Conservation (phyloP, 2,329 filamentous ascomycete genomes). For the Colletotrichum coccodes region DNA sequence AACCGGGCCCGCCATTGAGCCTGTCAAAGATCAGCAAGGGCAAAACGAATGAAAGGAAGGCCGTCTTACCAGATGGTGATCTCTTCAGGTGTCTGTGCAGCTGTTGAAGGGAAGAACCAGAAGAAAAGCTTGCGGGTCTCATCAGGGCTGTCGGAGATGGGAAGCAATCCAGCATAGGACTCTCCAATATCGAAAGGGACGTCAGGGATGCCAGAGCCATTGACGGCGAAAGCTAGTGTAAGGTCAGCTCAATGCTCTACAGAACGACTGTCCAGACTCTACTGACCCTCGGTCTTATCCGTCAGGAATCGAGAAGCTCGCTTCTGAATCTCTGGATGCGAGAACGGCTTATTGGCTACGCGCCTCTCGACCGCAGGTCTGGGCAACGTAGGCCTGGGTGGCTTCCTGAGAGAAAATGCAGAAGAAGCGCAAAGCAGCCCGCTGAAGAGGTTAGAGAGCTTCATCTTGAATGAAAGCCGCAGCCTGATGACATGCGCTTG, state of each 20-base stretch:
- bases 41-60: accelerated
- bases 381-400: background rate
- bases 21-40: background rate
- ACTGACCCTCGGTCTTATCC: conserved; percentile 35
- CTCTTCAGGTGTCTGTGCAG: conserved; percentile 62
- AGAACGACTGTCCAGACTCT: background rate
- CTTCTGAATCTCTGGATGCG: conserved; percentile 15
- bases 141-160: conserved; percentile 60
- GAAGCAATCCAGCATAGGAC: conserved; percentile 71
- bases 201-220: conserved; percentile 73
- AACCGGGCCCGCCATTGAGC: conserved; percentile 52
- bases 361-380: background rate
- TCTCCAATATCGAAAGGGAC: conserved; percentile 76
- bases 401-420: background rate
- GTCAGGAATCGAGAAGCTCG: conserved; percentile 28
- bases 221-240: conserved; percentile 61
- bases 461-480: conserved; percentile 1
- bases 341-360: background rate
- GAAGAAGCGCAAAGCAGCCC: conserved; percentile 9
- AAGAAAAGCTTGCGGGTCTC: conserved; percentile 68
- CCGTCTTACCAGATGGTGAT: conserved; percentile 64
- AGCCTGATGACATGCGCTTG: background rate
- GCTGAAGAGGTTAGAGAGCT: background rate
- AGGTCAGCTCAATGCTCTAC: background rate
- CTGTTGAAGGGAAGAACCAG: conserved; percentile 73